Evolutionary conservation across 768 basidiomycete genomes (phyloP).

Genomic region (Phanerochaete carnosa): DNA sequence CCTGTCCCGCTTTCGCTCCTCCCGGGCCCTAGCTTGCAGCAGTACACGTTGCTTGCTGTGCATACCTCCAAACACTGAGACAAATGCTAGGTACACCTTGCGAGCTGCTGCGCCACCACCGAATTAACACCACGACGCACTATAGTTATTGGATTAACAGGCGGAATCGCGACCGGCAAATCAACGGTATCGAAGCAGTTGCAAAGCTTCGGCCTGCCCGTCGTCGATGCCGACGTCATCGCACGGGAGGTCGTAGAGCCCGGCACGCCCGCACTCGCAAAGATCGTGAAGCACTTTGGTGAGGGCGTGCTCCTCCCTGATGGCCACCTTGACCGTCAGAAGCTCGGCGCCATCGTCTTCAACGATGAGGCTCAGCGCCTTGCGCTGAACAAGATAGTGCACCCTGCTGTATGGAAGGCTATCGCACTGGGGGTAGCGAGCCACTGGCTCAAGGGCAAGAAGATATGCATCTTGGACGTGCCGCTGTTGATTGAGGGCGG

Average conservation of each 20-base stretch:
- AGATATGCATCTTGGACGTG: slow-evolving; percentile 82
- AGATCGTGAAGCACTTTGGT: slow-evolving; percentile 74
- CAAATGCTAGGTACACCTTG: background rate
- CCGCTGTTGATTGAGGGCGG: slow-evolving; percentile 90
- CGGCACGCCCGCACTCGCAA: slow-evolving; percentile 66
- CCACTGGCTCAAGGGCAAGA: slow-evolving; percentile 76
- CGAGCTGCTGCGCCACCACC: background rate
- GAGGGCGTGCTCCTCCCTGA: slow-evolving; percentile 57
- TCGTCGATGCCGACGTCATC: slow-evolving; percentile 91
- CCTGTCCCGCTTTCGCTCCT: background rate
- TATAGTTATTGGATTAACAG: slow-evolving; percentile 92
- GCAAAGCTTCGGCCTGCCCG: slow-evolving; percentile 61
- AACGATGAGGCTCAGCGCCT: slow-evolving; percentile 67
- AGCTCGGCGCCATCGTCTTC: slow-evolving; percentile 84
- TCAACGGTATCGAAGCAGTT: slow-evolving; percentile 85
- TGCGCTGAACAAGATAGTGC: slow-evolving; percentile 80
- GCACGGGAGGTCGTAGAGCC: slow-evolving; percentile 85
- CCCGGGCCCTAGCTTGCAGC: background rate
- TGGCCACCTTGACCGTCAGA: slow-evolving; percentile 77
- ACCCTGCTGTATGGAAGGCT: slow-evolving; percentile 83
- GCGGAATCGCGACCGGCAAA: slow-evolving; percentile 96
- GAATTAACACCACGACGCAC: background rate
- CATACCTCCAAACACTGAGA: background rate
- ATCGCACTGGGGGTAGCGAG: slow-evolving; percentile 67
- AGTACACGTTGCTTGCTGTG: background rate